Evolutionary conservation across 164 flowering plant genomes (phyloP), one percentile per base, ranked within the genome.

Genomic region (Tinospora cordifolia): DNA sequence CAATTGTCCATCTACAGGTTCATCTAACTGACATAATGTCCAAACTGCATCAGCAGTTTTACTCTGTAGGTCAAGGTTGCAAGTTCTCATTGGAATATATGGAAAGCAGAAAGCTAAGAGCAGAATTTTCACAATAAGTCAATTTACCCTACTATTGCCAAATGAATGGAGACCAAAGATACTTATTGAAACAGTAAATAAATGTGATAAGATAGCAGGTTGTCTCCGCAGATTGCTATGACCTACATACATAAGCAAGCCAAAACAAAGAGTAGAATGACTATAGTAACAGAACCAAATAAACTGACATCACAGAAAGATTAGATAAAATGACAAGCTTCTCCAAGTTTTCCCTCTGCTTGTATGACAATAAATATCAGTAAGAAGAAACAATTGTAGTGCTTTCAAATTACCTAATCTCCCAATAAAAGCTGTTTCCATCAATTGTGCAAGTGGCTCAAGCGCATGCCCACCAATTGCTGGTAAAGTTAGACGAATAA

Each of bases 381-480:
- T 15, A 19, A 3, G 22, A n/a, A 7, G 24, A 54, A 54, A 54
- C 2, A 63, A 64, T 11, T 64, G n/a, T 47, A 67, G 58, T 9
- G n/a, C 27, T 14, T 38, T 68, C 17, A 11, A 51, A 70, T 69
- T 81, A 91, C 97, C 97, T 62, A 95, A 65, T 82, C 93, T 82
- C 34, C 99, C 99, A 80, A 95, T 91, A 77, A 83, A 95, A 72
- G 93, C 98, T 38, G 99, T 95, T 83, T 95, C 99, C 96, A 95
- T 82, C 66, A 92, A 76, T 75, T 86, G 98, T 67, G 93, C 79
- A 27, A 95, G 38, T 15, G 98, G 98, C 11, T 95, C 99, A 71
- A 95, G 76, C 22, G 90, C 98, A 79, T 90, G 98, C 63, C 97
- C 98, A 73, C 83, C 88, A 65, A 95, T 71, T 72, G 98, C 99